Percentiles rank a stretch among this genome's conserved stretches.
phyloP scores from a whole-genome alignment of 805 yeast species.

The Pichia eremophila region DNA sequence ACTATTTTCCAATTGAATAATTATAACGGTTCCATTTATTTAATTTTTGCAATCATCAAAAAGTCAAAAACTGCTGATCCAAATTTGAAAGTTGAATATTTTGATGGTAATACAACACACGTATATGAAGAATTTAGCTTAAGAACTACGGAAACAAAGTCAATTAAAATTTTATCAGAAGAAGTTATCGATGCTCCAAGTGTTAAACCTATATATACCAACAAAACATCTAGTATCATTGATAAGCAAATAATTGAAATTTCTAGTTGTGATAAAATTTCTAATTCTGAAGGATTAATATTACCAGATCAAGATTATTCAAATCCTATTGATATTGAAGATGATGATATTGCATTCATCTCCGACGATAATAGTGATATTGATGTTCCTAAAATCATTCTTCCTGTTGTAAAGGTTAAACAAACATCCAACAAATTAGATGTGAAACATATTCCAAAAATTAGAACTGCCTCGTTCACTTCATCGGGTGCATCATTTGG shows the following conservation, averaged over 20 bases:
- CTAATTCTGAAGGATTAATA: not conserved
- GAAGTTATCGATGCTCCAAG: slow-evolving; percentile 12
- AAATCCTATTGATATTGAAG: slow-evolving; percentile 10
- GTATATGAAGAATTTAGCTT: slow-evolving; percentile 22
- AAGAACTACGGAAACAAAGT: slow-evolving; percentile 12
- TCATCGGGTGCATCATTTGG: slow-evolving; percentile 29
- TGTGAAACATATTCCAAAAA: not conserved
- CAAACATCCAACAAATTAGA: not conserved
- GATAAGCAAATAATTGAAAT: slow-evolving; percentile 17
- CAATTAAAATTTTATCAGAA: slow-evolving; percentile 16
- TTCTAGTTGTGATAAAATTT: slow-evolving; percentile 7
- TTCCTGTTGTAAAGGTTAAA: slow-evolving; percentile 2
- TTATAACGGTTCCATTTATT: slow-evolving; percentile 20
- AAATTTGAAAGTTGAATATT: slow-evolving; percentile 10
- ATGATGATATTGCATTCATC: slow-evolving; percentile 10
- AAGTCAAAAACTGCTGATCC: not conserved
- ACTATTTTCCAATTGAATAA: slow-evolving; percentile 19
- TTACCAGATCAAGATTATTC: slow-evolving; percentile 9
- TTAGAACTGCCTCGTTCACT: slow-evolving; percentile 22
- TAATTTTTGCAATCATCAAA: slow-evolving; percentile 15
- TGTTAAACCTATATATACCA: slow-evolving; percentile 19
- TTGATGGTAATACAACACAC: slow-evolving; percentile 5
- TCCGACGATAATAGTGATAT: slow-evolving; percentile 1
- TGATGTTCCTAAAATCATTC: slow-evolving; percentile 8
- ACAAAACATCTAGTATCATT: slow-evolving; percentile 7